phyloP scores from a whole-genome alignment of 805 yeast genomes.

The Jamesozyma lodderae region DNA sequence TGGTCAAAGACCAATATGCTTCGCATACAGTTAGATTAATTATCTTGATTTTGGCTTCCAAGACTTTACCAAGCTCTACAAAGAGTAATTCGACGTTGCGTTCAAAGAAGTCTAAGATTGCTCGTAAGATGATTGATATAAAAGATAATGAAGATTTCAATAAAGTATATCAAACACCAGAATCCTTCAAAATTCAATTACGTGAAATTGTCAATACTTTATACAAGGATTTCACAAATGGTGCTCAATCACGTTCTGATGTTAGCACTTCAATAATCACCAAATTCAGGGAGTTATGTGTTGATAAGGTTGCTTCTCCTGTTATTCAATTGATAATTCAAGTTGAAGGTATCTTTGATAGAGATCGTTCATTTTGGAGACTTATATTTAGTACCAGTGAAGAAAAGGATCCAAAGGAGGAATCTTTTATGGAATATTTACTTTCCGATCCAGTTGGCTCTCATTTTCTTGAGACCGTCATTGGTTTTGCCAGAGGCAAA shows the following conservation, averaged over 20 bases:
- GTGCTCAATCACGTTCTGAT: constrained; percentile 25
- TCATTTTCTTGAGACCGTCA: constrained; percentile 71
- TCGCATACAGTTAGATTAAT: constrained; percentile 78
- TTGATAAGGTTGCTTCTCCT: constrained; percentile 79
- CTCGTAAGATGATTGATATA: constrained; percentile 87
- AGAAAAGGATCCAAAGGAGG: constrained; percentile 52
- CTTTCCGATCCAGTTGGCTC: constrained; percentile 88
- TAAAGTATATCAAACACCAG: constrained; percentile 59
- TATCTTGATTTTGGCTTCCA: constrained; percentile 65
- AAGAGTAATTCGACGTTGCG: constrained; percentile 64
- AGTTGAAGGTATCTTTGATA: constrained; percentile 72
- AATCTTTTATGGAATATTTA: constrained; percentile 73
- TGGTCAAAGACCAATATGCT: constrained; percentile 72
- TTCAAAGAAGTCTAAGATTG: constrained; percentile 76
- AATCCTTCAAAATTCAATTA: constrained; percentile 54
- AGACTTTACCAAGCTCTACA: constrained; percentile 64
- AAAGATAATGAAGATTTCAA: constrained; percentile 68
- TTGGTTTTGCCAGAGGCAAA: constrained; percentile 56
- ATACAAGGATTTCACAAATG: constrained; percentile 25
- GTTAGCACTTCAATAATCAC: constrained; percentile 31
- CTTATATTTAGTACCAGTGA: constrained; percentile 46
- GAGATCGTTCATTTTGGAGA: constrained; percentile 64
- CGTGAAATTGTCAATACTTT: constrained; percentile 39
- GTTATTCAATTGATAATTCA: constrained; percentile 71
- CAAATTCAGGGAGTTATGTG: constrained; percentile 61